Evolutionary conservation across 306 rosid genomes (phyloP), one percentile per base, ranked within the genome.

Genomic region (Lathyrus tuberosus): DNA sequence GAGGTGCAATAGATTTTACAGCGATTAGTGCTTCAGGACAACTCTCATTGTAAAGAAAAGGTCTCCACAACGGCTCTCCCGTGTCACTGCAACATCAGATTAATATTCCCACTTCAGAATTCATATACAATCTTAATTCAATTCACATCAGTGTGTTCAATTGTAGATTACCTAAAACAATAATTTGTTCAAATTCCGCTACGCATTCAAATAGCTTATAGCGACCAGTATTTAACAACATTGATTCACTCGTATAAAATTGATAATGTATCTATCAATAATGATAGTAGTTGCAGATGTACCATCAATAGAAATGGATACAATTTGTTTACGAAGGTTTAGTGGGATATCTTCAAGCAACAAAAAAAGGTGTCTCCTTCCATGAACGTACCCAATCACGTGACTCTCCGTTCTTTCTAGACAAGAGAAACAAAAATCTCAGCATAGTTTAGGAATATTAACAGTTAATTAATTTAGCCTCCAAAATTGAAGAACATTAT

Each of bases 201-300:
- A 11, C 4, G 3, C 28, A n/a, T n/a, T n/a, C n/a, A n/a, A 52
- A 52, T 22, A 22, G 24, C 24, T 22, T 22, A 22, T 22, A 22
- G 24, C 24, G 2, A 22, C 24, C 24, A 22, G 24, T 22, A 51
- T 18, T 51, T 51, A 51, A 18, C 28, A 51, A 17, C 14, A 51
- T 10, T 9, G 26, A 49, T 49, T 49, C 49, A 10, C 67, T 10
- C n/a, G 14, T 17, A 15, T 2, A 48, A 62, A 72, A 77, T 63
- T 7, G 59, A 54, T 64, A 44, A 76, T 46, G 62, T 66, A 88
- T 96, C 93, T 88, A 86, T 88, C 82, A 47, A 93, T 82, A 78
- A 93, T 86, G 46, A 93, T 78, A 33, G 98, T 86, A 56, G 98
- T 93, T 38, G 98, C 98, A 69, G 98, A 92, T 71, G 98, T 92